phyloP scores from a whole-genome alignment of 2,329 filamentous ascomycete genomes.

The Huntiella abstrusa region DNA sequence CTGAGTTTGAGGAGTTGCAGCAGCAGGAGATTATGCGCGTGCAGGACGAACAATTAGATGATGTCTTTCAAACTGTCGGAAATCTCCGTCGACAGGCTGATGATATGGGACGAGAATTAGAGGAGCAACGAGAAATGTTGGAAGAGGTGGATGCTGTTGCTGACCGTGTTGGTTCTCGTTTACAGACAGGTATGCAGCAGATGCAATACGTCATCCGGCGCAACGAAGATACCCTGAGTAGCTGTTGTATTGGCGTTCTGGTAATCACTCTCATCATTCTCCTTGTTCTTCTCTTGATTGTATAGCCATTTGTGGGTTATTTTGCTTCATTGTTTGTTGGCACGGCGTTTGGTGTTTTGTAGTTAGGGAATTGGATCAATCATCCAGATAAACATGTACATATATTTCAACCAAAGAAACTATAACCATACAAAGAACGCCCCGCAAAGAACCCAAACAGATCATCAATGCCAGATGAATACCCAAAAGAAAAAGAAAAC shows the following conservation, averaged over 20 bases:
- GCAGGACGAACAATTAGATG: conserved; percentile 83
- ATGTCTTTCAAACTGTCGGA: conserved; percentile 82
- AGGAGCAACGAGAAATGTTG: conserved; percentile 83
- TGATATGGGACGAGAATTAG: conserved; percentile 88
- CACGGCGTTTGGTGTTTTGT: neutral
- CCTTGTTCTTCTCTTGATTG: conserved; percentile 54
- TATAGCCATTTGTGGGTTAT: conserved; percentile 21
- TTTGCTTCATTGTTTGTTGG: neutral
- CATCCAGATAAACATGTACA: neutral
- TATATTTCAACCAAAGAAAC: neutral
- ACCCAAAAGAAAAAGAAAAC: conserved; percentile 4
- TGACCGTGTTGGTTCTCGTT: conserved; percentile 68
- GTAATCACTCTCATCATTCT: conserved; percentile 79
- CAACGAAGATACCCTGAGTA: conserved; percentile 77
- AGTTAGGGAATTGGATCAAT: neutral
- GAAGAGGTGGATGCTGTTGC: conserved; percentile 69
- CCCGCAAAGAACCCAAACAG: conserved; percentile 1
- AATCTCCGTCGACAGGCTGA: conserved; percentile 79
- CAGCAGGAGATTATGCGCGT: conserved; percentile 85
- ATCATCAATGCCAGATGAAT: conserved; percentile 2
- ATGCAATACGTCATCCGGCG: conserved; percentile 66
- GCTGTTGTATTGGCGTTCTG: conserved; percentile 76
- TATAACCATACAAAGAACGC: neutral
- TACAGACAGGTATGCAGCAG: conserved; percentile 74
- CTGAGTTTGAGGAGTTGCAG: conserved; percentile 75